Percentiles rank a stretch among this genome's conserved stretches.
phyloP scores from a whole-genome alignment of 1,284 basidiomycete species.

The Takashimella tepidaria region DNA sequence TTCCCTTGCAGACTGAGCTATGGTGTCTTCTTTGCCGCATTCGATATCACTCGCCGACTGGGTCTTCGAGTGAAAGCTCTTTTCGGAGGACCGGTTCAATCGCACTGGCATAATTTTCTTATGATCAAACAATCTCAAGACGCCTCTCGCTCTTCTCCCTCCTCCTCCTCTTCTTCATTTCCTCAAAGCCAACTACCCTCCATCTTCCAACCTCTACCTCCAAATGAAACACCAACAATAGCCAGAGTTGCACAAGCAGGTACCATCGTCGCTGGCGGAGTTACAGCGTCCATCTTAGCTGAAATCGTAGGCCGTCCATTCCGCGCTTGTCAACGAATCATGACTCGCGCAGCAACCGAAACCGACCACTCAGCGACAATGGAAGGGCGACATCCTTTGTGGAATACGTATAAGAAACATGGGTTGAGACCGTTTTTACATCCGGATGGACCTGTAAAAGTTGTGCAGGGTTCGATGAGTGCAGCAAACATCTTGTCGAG shows the following conservation, averaged over 20 bases:
- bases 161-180: not conserved
- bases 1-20: constrained; percentile 31
- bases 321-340: constrained; percentile 31
- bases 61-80: constrained; percentile 42
- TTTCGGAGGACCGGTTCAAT: constrained; percentile 23
- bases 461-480: not conserved
- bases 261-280: constrained; percentile 44
- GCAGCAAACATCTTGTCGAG: constrained; percentile 13
- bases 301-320: constrained; percentile 41
- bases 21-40: constrained; percentile 46
- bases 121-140: constrained; percentile 10
- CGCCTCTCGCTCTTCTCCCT: constrained; percentile 2
- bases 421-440: constrained; percentile 31
- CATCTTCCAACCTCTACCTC: constrained; percentile 6
- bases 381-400: constrained; percentile 2
- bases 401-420: constrained; percentile 13
- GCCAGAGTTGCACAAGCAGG: constrained; percentile 44
- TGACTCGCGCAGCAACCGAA: constrained; percentile 10
- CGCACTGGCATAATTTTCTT: constrained; percentile 20
- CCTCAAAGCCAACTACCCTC: not conserved
- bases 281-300: constrained; percentile 38
- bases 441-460: constrained; percentile 10
- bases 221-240: constrained; percentile 25
- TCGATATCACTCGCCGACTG: constrained; percentile 42
- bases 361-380: constrained; percentile 1